Evolutionary conservation across 768 basidiomycete species (phyloP).

Genomic region (Suillus paluster): DNA sequence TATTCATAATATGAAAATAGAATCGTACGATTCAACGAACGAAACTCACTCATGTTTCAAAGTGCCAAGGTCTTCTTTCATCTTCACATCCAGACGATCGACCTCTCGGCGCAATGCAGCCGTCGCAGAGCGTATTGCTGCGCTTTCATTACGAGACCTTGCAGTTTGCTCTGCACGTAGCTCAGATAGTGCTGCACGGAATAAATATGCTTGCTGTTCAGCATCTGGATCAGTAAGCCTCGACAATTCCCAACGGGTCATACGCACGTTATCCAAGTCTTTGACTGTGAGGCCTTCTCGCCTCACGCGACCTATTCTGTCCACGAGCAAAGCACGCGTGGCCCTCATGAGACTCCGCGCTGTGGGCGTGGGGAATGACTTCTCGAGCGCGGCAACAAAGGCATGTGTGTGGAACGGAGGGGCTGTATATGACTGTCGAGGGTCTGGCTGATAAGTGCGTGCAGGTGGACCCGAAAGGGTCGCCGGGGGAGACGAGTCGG

Average conservation of each 20-base stretch:
- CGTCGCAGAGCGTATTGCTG: conserved; percentile 77
- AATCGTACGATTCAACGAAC: neutral
- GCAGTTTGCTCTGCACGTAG: conserved; percentile 85
- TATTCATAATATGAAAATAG: conserved; percentile 34
- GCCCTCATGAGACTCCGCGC: conserved; percentile 85
- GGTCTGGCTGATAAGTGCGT: conserved; percentile 9
- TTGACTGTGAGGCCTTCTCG: conserved; percentile 74
- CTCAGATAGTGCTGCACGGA: conserved; percentile 91
- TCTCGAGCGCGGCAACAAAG: conserved; percentile 73
- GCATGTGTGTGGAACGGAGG: conserved; percentile 86
- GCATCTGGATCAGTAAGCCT: neutral
- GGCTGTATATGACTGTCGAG: conserved; percentile 48
- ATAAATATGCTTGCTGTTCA: conserved; percentile 89
- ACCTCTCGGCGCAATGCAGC: conserved; percentile 84
- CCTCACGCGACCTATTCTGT: conserved; percentile 71
- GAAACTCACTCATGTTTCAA: conserved; percentile 88
- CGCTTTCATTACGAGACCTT: conserved; percentile 81
- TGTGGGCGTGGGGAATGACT: conserved; percentile 72
- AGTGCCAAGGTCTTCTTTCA: conserved; percentile 90
- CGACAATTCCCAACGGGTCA: conserved; percentile 1
- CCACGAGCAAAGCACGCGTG: conserved; percentile 77
- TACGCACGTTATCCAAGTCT: conserved; percentile 81
- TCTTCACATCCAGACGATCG: conserved; percentile 82
- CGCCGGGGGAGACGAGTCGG: conserved; percentile 17
- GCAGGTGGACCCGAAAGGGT: conserved; percentile 15